A percentile compares a stretch with the other conserved stretches of the same genome.
Conservation (phyloP, 2,329 filamentous ascomycete genomes). For the Fusarium sp. region DNA sequence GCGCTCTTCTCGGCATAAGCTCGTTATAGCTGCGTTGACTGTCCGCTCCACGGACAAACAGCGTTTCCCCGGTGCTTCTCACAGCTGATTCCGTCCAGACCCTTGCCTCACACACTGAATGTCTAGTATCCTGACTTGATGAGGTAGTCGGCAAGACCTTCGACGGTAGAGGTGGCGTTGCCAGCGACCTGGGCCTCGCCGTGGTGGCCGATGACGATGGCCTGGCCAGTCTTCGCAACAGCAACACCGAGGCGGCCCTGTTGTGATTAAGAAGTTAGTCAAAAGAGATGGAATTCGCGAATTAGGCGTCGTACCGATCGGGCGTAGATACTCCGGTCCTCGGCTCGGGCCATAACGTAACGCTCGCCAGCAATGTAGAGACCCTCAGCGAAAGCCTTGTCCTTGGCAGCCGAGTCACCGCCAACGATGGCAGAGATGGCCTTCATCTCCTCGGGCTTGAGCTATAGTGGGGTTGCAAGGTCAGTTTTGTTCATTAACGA, state of each 20-base stretch:
- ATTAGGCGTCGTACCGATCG: conserved; percentile 71
- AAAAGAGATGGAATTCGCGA: background rate
- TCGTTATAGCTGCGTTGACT: conserved; percentile 31
- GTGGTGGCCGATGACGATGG: conserved; percentile 90
- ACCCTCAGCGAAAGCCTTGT: conserved; percentile 75
- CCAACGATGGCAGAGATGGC: conserved; percentile 61
- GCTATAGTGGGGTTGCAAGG: conserved; percentile 33
- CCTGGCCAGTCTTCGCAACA: conserved; percentile 86
- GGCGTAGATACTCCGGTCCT: conserved; percentile 82
- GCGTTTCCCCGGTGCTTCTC: conserved; percentile 18
- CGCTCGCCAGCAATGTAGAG: conserved; percentile 79
- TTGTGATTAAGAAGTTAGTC: background rate
- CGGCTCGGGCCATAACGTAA: conserved; percentile 79
- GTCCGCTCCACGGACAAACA: conserved; percentile 30
- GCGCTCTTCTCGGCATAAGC: conserved; percentile 34
- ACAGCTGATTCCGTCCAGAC: conserved; percentile 13
- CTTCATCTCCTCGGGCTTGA: conserved; percentile 65
- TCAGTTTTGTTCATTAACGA: conserved; percentile 11
- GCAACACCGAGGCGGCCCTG: conserved; percentile 80
- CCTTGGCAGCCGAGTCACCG: conserved; percentile 57
- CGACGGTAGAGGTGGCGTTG: conserved; percentile 79
- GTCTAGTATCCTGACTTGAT: conserved; percentile 78
- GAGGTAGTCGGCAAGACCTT: conserved; percentile 87
- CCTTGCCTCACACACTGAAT: background rate
- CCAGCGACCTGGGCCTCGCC: conserved; percentile 75